Evolutionary conservation across 2,329 filamentous ascomycete genomes (phyloP).

Genomic region (Berkeleyomyces rouxiae): DNA sequence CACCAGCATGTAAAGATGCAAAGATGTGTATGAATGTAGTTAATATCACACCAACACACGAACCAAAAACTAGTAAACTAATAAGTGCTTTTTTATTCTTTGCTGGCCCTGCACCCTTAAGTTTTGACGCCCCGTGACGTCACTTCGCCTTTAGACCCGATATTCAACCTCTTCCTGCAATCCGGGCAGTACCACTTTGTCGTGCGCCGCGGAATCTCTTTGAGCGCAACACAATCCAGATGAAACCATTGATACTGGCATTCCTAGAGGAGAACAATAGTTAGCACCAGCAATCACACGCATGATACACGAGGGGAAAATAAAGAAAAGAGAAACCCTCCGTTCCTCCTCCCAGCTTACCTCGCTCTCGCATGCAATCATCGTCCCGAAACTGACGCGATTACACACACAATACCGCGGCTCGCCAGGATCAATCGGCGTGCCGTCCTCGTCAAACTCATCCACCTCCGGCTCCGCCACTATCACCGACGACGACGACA

Average conservation of each 20-base stretch:
- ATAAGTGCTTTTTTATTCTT: background rate
- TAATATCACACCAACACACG: background rate
- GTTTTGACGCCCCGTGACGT: conserved; percentile 39
- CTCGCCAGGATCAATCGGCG: conserved; percentile 58
- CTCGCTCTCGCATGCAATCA: conserved; percentile 74
- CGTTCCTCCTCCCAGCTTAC: conserved; percentile 26
- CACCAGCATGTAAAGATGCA: background rate
- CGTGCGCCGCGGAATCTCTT: conserved; percentile 50
- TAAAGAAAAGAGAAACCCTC: conserved; percentile 5
- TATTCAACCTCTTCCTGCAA: conserved; percentile 46
- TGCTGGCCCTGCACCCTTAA: conserved; percentile 15
- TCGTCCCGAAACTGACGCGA: conserved; percentile 62
- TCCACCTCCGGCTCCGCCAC: conserved; percentile 32
- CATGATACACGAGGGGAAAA: background rate
- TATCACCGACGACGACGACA: conserved; percentile 16
- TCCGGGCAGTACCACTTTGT: conserved; percentile 78
- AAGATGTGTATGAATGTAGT: background rate
- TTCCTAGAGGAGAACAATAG: conserved; percentile 25
- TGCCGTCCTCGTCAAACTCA: conserved; percentile 51
- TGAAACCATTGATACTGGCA: conserved; percentile 81
- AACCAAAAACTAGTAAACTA: conserved; percentile 5
- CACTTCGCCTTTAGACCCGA: conserved; percentile 47
- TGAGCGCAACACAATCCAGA: conserved; percentile 56
- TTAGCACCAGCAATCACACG: conserved; percentile 13
- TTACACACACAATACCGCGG: conserved; percentile 64